These are phyloP conservation scores for Nephelium lappaceum DNA, from an alignment of 345 rosid species.

Conservation along the genomic window DNA sequence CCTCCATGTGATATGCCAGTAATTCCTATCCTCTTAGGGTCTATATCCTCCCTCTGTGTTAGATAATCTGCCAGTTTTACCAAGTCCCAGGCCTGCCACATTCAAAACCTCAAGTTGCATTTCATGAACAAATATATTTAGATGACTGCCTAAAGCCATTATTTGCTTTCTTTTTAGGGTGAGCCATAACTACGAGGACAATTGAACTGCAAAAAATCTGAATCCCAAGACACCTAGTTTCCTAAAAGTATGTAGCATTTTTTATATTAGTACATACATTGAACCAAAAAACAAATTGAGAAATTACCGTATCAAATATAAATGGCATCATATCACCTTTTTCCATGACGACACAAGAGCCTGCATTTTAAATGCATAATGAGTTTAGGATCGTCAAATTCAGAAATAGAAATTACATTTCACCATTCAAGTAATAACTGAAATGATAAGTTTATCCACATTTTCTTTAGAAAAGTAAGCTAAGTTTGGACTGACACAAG, in stretches of 20 bases:
- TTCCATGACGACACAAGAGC: constrained; percentile 89
- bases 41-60: constrained; percentile 71
- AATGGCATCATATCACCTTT: constrained; percentile 90
- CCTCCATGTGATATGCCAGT: constrained; percentile 96
- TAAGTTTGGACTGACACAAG: neutral
- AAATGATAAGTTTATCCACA: constrained; percentile 2
- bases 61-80: constrained; percentile 87
- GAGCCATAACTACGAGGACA: constrained; percentile 7
- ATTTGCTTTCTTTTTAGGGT: neutral
- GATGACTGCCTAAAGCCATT: neutral
- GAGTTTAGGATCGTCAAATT: constrained; percentile 9
- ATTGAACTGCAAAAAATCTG: neutral
- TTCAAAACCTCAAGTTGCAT: neutral
- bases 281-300: neutral
- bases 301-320: constrained; percentile 73
- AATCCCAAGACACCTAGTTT: neutral
- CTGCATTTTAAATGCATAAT: constrained; percentile 42
- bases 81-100: constrained; percentile 83
- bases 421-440: neutral
- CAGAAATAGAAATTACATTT: neutral
- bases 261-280: neutral
- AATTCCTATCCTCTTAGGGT: constrained; percentile 79
- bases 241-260: neutral
- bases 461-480: neutral
- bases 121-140: constrained; percentile 15